These are phyloP conservation scores for Parietichytrium sp. DNA, from an alignment of 108 stramenopile genomes.

Conservation along the genomic window DNA sequence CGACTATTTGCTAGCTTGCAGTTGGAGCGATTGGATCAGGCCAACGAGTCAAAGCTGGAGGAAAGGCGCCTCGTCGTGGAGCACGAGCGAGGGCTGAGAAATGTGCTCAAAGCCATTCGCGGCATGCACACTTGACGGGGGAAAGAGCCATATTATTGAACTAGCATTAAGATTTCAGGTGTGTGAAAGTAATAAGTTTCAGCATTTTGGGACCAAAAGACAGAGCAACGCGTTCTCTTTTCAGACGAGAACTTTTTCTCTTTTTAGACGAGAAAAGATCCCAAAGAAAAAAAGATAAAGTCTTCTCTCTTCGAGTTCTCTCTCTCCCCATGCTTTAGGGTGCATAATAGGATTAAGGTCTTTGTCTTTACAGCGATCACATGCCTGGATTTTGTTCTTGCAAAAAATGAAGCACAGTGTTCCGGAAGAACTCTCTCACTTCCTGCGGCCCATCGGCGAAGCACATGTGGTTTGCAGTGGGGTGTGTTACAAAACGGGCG, in stretches of 20 bases:
- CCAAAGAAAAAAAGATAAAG: not conserved
- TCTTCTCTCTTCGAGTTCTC: not conserved
- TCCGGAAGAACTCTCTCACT: slow-evolving; percentile 2
- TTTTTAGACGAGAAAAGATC: not conserved
- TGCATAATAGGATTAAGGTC: not conserved
- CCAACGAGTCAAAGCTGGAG: not conserved
- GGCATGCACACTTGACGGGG: not conserved
- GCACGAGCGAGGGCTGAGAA: not conserved
- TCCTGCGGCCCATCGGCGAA: slow-evolving; percentile 12
- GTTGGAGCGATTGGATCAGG: not conserved
- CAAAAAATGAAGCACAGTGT: not conserved
- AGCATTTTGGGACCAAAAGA: too few relatives aligned
- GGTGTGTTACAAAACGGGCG: slow-evolving; percentile 4
- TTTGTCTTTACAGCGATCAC: not conserved
- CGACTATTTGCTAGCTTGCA: not conserved
- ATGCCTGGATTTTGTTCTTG: not conserved
- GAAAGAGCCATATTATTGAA: not conserved
- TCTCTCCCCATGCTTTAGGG: not conserved
- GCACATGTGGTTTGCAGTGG: not conserved
- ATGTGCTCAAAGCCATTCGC: not conserved
- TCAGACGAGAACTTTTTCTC: too few relatives aligned
- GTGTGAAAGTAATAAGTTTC: not conserved
- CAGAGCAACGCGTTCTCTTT: too few relatives aligned
- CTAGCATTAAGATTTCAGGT: not conserved
- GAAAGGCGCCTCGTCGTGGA: not conserved